Evolutionary conservation across 1,284 basidiomycete species (phyloP).

Genomic region (Neotropicomus parvogracilis): DNA sequence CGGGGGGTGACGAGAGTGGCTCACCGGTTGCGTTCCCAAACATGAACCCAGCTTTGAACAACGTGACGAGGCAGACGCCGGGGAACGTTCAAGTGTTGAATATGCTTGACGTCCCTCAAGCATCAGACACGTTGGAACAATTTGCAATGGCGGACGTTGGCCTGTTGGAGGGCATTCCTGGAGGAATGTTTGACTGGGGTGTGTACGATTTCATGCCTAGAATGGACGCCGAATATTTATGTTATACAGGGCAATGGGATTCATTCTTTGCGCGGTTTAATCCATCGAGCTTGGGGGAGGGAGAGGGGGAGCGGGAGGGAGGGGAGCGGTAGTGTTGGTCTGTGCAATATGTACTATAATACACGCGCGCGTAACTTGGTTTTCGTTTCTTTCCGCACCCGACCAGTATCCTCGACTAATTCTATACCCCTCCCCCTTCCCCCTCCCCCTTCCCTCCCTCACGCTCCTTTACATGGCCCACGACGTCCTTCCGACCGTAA

Average conservation of each 20-base stretch:
- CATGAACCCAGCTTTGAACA: conserved; percentile 64
- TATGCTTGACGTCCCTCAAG: conserved; percentile 57
- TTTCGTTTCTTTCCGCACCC: background rate
- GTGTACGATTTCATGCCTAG: conserved; percentile 30
- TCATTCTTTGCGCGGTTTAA: conserved; percentile 58
- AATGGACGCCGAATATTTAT: conserved; percentile 1
- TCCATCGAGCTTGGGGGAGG: conserved; percentile 9
- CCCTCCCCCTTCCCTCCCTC: no score
- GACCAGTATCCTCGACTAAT: conserved; percentile 20
- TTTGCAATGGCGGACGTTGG: conserved; percentile 66
- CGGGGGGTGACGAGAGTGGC: conserved; percentile 23
- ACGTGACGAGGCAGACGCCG: conserved; percentile 35
- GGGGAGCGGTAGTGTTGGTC: background rate
- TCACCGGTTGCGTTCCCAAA: conserved; percentile 38
- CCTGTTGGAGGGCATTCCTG: conserved; percentile 77
- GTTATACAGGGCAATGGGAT: conserved; percentile 66
- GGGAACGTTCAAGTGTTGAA: conserved; percentile 73
- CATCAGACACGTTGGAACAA: conserved; percentile 53
- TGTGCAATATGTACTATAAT: conserved; percentile 15
- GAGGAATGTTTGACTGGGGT: conserved; percentile 88
- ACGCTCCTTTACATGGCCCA: conserved; percentile 40
- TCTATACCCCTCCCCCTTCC: conserved; percentile 21
- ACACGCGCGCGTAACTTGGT: background rate
- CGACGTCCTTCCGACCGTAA: conserved; percentile 76
- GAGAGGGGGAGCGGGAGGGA: background rate